Evolutionary conservation across 495 filamentous ascomycete species (phyloP).

Genomic region (Hamigera avellanea): DNA sequence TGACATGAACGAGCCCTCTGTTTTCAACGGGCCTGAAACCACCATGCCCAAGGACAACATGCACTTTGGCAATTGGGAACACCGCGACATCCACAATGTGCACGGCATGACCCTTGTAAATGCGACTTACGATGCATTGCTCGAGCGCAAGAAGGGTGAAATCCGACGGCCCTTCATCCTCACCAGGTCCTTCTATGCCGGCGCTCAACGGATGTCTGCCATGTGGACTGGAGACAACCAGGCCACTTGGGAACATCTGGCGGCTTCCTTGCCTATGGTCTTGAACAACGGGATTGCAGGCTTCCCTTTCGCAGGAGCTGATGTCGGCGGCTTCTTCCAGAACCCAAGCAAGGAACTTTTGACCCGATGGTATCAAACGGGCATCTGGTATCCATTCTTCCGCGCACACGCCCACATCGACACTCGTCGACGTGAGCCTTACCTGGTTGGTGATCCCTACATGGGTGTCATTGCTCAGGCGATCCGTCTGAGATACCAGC

Average conservation of each 20-base stretch:
- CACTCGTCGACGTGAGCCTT: slow-evolving; percentile 85
- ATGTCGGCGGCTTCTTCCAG: slow-evolving; percentile 96
- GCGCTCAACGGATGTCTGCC: slow-evolving; percentile 77
- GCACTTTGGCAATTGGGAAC: slow-evolving; percentile 87
- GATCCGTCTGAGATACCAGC: slow-evolving; percentile 74
- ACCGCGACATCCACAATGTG: slow-evolving; percentile 90
- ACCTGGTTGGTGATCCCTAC: slow-evolving; percentile 76
- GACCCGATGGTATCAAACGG: slow-evolving; percentile 92
- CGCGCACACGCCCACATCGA: slow-evolving; percentile 97
- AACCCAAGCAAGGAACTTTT: slow-evolving; percentile 87
- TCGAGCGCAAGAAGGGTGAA: slow-evolving; percentile 71
- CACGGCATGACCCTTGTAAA: slow-evolving; percentile 91
- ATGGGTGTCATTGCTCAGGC: slow-evolving; percentile 77
- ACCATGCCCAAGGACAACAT: slow-evolving; percentile 96
- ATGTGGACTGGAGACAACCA: slow-evolving; percentile 99
- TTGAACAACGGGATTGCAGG: slow-evolving; percentile 84
- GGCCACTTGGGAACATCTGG: slow-evolving; percentile 84
- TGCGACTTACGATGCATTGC: slow-evolving; percentile 74
- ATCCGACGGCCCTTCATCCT: slow-evolving; percentile 77
- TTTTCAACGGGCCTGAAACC: slow-evolving; percentile 95
- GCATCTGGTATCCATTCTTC: slow-evolving; percentile 98
- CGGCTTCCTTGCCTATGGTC: slow-evolving; percentile 79
- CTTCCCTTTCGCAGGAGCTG: slow-evolving; percentile 88
- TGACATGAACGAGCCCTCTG: slow-evolving; percentile 98
- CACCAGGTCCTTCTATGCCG: slow-evolving; percentile 83